phyloP scores from a whole-genome alignment of 441 rosid genomes.

The Macaranga tanarius region DNA sequence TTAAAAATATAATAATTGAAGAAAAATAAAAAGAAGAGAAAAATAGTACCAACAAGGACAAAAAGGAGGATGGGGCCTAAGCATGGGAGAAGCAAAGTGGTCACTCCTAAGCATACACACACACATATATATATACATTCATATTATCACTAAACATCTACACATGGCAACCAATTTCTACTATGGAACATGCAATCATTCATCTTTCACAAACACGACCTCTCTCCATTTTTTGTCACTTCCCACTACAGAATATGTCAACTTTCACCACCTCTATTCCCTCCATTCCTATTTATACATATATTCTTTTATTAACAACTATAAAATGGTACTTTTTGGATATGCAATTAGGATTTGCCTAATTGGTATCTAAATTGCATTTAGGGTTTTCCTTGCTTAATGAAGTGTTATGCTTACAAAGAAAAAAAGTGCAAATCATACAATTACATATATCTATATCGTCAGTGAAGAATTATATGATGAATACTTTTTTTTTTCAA shows the following conservation, averaged over 20 bases:
- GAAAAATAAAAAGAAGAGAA: background rate
- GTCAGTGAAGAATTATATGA: too few species aligned
- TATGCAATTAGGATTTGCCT: too few species aligned
- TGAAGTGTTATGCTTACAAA: too few species aligned
- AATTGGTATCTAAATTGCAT: too few species aligned
- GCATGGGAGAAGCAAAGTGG: slow-evolving; percentile 25
- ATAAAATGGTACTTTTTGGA: too few species aligned
- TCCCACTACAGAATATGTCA: slow-evolving; percentile 24
- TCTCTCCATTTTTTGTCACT: slow-evolving; percentile 34
- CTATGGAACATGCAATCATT: slow-evolving; percentile 25
- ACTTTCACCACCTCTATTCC: slow-evolving; percentile 19
- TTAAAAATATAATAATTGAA: background rate
- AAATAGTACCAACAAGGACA: slow-evolving; percentile 27
- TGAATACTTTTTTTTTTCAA: too few species aligned
- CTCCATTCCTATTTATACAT: too few species aligned
- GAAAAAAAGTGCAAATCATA: too few species aligned
- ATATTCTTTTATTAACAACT: too few species aligned
- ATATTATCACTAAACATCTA: slow-evolving; percentile 26
- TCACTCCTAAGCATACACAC: background rate
- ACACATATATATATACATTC: slow-evolving; percentile 18
- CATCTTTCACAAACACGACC: slow-evolving; percentile 26
- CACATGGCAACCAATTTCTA: slow-evolving; percentile 38
- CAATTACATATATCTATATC: too few species aligned
- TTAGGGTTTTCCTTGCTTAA: too few species aligned
- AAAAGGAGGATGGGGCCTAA: slow-evolving; percentile 33